Conservation (phyloP, 1,284 basidiomycete genomes). For the Cryptococcus sp. region DNA sequence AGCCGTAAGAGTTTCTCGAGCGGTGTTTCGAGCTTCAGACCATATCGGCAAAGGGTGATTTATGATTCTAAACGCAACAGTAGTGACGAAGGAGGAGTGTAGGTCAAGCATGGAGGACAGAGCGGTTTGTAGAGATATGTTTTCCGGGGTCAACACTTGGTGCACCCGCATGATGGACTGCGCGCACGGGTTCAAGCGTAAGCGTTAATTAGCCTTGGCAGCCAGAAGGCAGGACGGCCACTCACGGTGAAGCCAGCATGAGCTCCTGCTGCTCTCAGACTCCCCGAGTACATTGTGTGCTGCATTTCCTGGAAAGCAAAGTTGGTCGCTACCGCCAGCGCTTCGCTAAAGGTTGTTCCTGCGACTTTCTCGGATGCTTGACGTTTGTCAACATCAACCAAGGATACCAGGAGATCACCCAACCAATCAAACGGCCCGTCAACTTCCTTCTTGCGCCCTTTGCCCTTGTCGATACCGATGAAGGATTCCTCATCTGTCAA, state of each 20-base stretch:
- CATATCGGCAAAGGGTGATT: conserved; percentile 37
- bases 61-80: conserved; percentile 62
- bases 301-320: conserved; percentile 76
- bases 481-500: neutral
- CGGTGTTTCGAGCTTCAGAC: conserved; percentile 37
- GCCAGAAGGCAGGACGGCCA: conserved; percentile 9
- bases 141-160: conserved; percentile 10
- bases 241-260: conserved; percentile 64
- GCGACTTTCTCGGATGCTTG: neutral
- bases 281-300: conserved; percentile 64
- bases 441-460: conserved; percentile 21
- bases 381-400: conserved; percentile 26
- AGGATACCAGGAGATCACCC: conserved; percentile 36
- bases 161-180: conserved; percentile 39
- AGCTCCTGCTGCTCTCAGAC: conserved; percentile 63
- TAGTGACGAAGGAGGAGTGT: conserved; percentile 57
- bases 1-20: conserved; percentile 46
- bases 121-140: conserved; percentile 9
- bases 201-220: neutral
- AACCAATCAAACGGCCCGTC: conserved; percentile 37
- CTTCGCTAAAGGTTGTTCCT: conserved; percentile 63
- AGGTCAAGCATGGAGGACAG: conserved; percentile 46
- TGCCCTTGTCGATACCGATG: conserved; percentile 18
- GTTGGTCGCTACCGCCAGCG: conserved; percentile 68
- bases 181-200: neutral